Base-by-base conservation (phyloP, 805 yeast species). In the Groenewaldozyma salmanticensis region DNA sequence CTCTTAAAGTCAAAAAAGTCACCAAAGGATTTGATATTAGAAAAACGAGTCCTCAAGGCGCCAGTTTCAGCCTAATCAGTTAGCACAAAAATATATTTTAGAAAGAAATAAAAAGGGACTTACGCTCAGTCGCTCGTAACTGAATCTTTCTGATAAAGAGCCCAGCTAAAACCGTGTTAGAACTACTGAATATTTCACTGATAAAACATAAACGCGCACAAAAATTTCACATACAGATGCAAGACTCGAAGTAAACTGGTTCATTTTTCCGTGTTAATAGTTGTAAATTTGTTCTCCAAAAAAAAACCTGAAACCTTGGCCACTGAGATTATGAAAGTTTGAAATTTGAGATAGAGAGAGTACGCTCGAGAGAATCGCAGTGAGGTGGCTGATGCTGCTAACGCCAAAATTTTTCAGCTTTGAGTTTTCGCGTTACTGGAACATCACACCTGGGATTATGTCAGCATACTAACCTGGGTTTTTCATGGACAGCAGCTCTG, bases 1-100 rank as follows among this genome's bases (percentile, higher is more conserved):
- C 95, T 79, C 62, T 87, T 82, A 57, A 83, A 64, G 60, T 92
- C 96, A 57, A 92, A 85, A 59, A 92, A 92, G 60, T 92, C 98
- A 62, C 81, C 92, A 33, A 94, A 88, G 29, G 96, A 85, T 57
- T 83, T 80, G 46, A 92, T 62, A 53, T 82, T 75, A 37, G 92
- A 64, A 47, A 87, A 67, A 48, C 79, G 74, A 31, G 70, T 55
- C 57, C 81, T 85, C 38, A 90, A 19, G 15, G 42, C 27, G 16
- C 40, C 43, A 20, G 42, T 36, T 17, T 47, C 48, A 27, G 38
- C 37, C 48, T 37, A 18, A 16, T 15, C 17, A 20, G 24, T 40
- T 33, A 9, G 18, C 5, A 22, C 33, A 20, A 15, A 27, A 22
- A n/a, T 27, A 20, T 11, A 31, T 11, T 20, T 17, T 22, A n/a